Evolutionary conservation across 177 flowering plant genomes (phyloP).

Genomic region (Telopea speciosissima): DNA sequence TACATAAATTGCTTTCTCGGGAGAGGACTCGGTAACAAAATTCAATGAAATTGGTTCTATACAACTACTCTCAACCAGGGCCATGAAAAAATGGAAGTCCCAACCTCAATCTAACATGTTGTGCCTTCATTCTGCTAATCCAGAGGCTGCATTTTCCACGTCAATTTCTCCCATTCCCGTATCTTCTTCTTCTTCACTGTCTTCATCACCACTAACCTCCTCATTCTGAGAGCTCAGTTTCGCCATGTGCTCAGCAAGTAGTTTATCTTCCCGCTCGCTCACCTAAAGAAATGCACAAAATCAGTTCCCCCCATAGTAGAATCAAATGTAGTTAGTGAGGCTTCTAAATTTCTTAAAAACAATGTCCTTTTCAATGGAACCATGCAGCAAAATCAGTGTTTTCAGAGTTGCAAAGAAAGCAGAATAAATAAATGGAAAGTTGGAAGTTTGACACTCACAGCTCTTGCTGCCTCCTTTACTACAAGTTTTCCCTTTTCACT

Average conservation of each 20-base stretch:
- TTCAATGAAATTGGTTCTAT: constrained; percentile 6
- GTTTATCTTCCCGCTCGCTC: constrained; percentile 90
- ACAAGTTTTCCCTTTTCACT: constrained; percentile 74
- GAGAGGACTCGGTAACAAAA: neutral
- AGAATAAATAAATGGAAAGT: neutral
- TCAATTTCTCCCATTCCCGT: constrained; percentile 87
- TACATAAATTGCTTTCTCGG: neutral
- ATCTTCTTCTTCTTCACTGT: constrained; percentile 90
- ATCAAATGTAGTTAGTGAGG: neutral
- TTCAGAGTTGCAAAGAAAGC: no score
- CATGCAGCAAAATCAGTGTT: neutral
- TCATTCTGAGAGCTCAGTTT: constrained; percentile 57
- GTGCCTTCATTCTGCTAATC: constrained; percentile 30
- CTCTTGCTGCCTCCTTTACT: constrained; percentile 83
- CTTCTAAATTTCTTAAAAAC: neutral
- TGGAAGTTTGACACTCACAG: constrained; percentile 42
- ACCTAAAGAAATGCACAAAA: constrained; percentile 37
- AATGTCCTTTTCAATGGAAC: no score
- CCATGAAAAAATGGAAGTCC: neutral
- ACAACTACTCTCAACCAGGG: constrained; percentile 6
- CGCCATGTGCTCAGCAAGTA: constrained; percentile 70
- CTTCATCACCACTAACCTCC: constrained; percentile 80
- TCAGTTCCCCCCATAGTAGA: neutral
- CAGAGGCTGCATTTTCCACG: constrained; percentile 43
- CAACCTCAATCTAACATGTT: neutral